Conservation (phyloP, 2,329 filamentous ascomycete genomes). For the Monilinia polystroma region DNA sequence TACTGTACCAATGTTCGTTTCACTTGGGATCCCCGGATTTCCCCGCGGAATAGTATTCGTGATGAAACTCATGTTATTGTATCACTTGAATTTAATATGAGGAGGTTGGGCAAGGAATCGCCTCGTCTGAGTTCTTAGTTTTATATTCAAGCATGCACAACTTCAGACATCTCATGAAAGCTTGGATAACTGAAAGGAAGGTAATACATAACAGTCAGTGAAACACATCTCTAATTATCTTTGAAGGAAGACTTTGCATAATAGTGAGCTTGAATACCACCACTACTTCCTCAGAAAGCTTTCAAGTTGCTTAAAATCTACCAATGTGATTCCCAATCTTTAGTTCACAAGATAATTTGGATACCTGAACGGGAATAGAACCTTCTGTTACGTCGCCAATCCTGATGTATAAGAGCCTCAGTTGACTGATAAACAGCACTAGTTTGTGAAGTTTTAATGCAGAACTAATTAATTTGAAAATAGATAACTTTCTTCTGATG, state of each 20-base stretch:
- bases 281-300: too few relatives aligned
- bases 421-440: background rate
- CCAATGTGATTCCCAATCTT: background rate
- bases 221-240: background rate
- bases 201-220: background rate
- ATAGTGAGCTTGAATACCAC: background rate
- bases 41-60: background rate
- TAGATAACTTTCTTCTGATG: background rate
- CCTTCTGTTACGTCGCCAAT: background rate
- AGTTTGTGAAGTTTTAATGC: background rate
- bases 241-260: background rate
- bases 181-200: background rate
- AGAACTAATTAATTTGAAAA: background rate
- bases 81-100: background rate
- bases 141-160: background rate
- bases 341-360: background rate
- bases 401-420: background rate
- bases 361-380: background rate
- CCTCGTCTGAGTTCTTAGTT: background rate
- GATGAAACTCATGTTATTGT: background rate
- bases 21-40: background rate
- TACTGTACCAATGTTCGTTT: background rate
- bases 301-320: background rate
- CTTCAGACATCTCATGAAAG: background rate
- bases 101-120: background rate